Evolutionary conservation across 1,284 basidiomycete genomes (phyloP).

Genomic region (Papiliotrema flavescens): DNA sequence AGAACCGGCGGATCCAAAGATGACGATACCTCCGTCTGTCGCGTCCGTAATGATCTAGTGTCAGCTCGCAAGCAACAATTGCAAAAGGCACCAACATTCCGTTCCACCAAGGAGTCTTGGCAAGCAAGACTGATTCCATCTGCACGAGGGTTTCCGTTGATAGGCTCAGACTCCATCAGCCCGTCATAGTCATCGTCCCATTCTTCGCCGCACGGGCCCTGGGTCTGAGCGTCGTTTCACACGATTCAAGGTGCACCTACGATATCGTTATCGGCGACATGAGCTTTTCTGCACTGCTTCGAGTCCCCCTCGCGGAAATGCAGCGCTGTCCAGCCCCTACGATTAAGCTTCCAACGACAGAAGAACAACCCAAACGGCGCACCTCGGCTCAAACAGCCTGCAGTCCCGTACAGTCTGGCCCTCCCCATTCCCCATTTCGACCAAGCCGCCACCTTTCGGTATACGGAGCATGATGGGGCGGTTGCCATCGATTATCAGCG

Average conservation of each 20-base stretch:
- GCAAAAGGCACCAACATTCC: constrained; percentile 36
- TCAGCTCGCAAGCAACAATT: neutral
- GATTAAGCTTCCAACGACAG: neutral
- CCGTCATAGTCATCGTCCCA: constrained; percentile 51
- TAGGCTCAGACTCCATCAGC: constrained; percentile 28
- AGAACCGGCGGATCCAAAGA: constrained; percentile 47
- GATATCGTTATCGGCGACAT: constrained; percentile 44
- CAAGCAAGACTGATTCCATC: constrained; percentile 51
- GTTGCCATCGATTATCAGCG: constrained; percentile 48
- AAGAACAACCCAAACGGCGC: neutral
- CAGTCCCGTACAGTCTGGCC: constrained; percentile 44
- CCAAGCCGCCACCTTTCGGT: constrained; percentile 41
- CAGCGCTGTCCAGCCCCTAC: constrained; percentile 49
- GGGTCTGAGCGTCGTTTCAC: neutral
- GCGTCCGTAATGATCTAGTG: constrained; percentile 46
- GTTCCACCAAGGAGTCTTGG: constrained; percentile 46
- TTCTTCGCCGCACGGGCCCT: constrained; percentile 51
- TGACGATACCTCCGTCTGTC: constrained; percentile 49
- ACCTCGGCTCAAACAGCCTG: constrained; percentile 48
- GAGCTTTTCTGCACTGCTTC: constrained; percentile 39
- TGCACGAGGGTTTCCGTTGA: constrained; percentile 45
- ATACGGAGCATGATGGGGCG: constrained; percentile 45
- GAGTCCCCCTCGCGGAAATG: constrained; percentile 49
- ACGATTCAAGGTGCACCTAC: constrained; percentile 19
- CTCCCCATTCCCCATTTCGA: constrained; percentile 48